phyloP scores from a whole-genome alignment of 495 filamentous ascomycete species.

The Halenospora varia region DNA sequence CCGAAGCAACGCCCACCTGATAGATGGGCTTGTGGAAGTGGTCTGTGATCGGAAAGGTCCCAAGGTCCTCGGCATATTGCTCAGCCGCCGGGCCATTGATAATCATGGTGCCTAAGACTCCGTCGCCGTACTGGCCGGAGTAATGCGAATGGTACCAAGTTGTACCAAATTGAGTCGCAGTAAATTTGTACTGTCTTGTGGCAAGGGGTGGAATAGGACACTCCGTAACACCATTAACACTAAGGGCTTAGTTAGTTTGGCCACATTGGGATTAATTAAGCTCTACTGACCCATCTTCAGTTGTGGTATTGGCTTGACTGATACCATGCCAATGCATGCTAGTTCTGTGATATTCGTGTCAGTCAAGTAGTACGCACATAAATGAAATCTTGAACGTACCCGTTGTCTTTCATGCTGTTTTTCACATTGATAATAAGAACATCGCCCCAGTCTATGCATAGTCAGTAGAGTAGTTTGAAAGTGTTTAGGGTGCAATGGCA shows the following conservation, averaged over 20 bases:
- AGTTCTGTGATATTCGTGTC: not conserved
- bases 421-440: conserved; percentile 48
- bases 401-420: conserved; percentile 36
- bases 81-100: conserved; percentile 29
- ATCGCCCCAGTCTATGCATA: conserved; percentile 19
- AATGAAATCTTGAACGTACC: conserved; percentile 11
- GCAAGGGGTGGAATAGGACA: conserved; percentile 37
- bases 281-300: conserved; percentile 29
- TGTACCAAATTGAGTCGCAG: conserved; percentile 47
- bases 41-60: conserved; percentile 40
- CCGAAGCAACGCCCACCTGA: not conserved
- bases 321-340: conserved; percentile 50
- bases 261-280: not conserved
- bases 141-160: conserved; percentile 61
- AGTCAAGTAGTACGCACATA: not conserved
- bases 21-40: conserved; percentile 22
- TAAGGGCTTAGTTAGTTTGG: not conserved
- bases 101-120: conserved; percentile 40
- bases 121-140: conserved; percentile 46
- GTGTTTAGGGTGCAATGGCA: not conserved
- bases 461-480: not conserved
- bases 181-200: conserved; percentile 44
- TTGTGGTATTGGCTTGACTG: conserved; percentile 29
- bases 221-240: conserved; percentile 31
- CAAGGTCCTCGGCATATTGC: conserved; percentile 40